Evolutionary conservation across 805 yeast genomes (phyloP).

Genomic region (Teunomyces barrocoloradensis): DNA sequence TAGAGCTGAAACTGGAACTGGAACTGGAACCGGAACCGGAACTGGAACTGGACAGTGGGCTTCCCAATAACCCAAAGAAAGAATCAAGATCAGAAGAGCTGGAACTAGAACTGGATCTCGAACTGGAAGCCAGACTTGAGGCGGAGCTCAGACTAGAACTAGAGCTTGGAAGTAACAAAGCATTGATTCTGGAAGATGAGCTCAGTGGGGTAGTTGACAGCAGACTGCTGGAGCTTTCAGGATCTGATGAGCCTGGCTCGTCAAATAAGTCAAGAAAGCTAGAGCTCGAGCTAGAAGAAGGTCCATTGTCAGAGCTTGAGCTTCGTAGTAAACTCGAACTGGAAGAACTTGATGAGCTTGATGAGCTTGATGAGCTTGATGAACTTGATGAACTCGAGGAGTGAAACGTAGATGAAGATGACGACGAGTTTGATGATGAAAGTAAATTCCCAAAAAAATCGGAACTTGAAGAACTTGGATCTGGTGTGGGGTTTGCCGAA

Average conservation of each 20-base stretch:
- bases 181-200: background rate
- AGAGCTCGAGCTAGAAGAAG: background rate
- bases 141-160: slow-evolving; percentile 4
- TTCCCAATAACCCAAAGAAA: background rate
- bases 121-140: slow-evolving; percentile 5
- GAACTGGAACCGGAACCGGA: slow-evolving; percentile 7
- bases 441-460: background rate
- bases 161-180: background rate
- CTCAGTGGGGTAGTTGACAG: background rate
- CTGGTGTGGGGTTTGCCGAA: background rate
- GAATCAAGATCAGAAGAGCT: slow-evolving; percentile 1
- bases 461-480: slow-evolving; percentile 1
- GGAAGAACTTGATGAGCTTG: slow-evolving; percentile 4
- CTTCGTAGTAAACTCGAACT: slow-evolving; percentile 3
- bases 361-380: slow-evolving; percentile 4
- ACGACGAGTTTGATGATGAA: background rate
- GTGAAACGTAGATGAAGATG: background rate
- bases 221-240: slow-evolving; percentile 5
- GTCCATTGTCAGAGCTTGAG: background rate
- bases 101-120: slow-evolving; percentile 4
- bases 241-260: background rate
- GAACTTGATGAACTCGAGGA: slow-evolving; percentile 4
- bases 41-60: slow-evolving; percentile 7
- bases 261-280: background rate
- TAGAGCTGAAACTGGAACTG: slow-evolving; percentile 8